Evolutionary conservation across 2,329 filamentous ascomycete species (phyloP).

Genomic region (Leptographium flavum): DNA sequence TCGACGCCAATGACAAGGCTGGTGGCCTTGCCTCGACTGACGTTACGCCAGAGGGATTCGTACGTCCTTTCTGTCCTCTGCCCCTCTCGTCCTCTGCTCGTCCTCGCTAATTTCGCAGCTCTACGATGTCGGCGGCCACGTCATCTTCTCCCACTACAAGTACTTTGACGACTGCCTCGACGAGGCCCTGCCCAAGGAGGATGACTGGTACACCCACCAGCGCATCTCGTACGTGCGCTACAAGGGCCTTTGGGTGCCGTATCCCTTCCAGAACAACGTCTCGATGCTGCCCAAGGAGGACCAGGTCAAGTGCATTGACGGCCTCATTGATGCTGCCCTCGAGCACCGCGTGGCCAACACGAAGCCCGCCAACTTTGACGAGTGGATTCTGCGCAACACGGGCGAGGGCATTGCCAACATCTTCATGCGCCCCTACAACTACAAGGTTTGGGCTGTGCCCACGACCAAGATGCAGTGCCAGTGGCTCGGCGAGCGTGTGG

Average conservation of each 20-base stretch:
- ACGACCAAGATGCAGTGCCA: slow-evolving; percentile 99
- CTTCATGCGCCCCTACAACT: slow-evolving; percentile 99
- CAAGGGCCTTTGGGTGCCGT: slow-evolving; percentile 93
- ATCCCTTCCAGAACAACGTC: slow-evolving; percentile 99
- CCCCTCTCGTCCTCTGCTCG: not conserved
- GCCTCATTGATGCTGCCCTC: slow-evolving; percentile 86
- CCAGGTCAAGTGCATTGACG: slow-evolving; percentile 86
- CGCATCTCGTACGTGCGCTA: slow-evolving; percentile 98
- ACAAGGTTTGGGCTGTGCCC: slow-evolving; percentile 98
- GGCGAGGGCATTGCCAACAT: slow-evolving; percentile 80
- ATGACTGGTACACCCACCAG: slow-evolving; percentile 96
- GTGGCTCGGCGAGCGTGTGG: slow-evolving; percentile 98
- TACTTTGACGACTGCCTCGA: slow-evolving; percentile 99
- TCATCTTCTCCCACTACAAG: slow-evolving; percentile 99
- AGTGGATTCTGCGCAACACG: slow-evolving; percentile 93
- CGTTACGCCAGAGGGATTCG: slow-evolving; percentile 88
- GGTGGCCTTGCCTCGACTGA: slow-evolving; percentile 95
- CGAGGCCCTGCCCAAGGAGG: slow-evolving; percentile 84
- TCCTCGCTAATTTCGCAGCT: slow-evolving; percentile 41
- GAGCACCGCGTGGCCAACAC: slow-evolving; percentile 74
- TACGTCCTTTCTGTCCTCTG: slow-evolving; percentile 37
- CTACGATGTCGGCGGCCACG: slow-evolving; percentile 95
- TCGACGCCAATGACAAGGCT: slow-evolving; percentile 82
- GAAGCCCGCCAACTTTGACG: slow-evolving; percentile 94
- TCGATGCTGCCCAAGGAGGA: slow-evolving; percentile 96